Conservation (phyloP, 1,284 basidiomycete genomes). For the Naganishia sp. region DNA sequence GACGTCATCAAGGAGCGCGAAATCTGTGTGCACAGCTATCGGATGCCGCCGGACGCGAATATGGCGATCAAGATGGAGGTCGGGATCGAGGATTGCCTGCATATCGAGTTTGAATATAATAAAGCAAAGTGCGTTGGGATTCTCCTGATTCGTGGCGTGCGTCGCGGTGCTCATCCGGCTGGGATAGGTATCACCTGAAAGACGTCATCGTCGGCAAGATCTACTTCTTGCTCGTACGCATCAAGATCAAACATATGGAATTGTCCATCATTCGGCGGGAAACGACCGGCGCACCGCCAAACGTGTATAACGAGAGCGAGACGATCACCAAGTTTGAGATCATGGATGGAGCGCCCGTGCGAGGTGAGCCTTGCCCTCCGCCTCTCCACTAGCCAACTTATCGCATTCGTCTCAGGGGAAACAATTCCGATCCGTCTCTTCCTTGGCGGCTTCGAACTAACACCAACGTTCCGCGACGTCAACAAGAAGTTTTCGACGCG, state of each 20-base stretch:
- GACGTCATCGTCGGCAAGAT: conserved; percentile 99
- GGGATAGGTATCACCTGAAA: conserved; percentile 86
- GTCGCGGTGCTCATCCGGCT: too few species aligned
- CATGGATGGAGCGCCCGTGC: conserved; percentile 94
- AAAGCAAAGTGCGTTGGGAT: conserved; percentile 79
- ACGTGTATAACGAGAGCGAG: conserved; percentile 98
- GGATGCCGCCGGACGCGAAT: conserved; percentile 96
- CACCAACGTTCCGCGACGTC: conserved; percentile 96
- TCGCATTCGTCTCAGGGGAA: conserved; percentile 65
- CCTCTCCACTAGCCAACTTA: background rate
- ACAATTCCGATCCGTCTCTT: conserved; percentile 97
- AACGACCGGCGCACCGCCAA: conserved; percentile 92
- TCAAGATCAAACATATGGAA: conserved; percentile 99
- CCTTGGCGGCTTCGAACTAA: conserved; percentile 96
- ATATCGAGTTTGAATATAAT: conserved; percentile 99
- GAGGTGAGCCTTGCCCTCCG: conserved; percentile 60
- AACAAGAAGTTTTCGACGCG: conserved; percentile 98
- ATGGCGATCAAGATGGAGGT: conserved; percentile 99
- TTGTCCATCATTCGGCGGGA: conserved; percentile 95
- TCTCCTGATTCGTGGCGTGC: background rate
- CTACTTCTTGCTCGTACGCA: conserved; percentile 95
- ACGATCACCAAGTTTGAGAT: conserved; percentile 99
- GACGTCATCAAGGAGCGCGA: conserved; percentile 91
- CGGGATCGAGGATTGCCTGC: conserved; percentile 96
- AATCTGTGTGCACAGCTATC: conserved; percentile 96